phyloP scores from a whole-genome alignment of 768 basidiomycete genomes.

The Pisolithus sp. region DNA sequence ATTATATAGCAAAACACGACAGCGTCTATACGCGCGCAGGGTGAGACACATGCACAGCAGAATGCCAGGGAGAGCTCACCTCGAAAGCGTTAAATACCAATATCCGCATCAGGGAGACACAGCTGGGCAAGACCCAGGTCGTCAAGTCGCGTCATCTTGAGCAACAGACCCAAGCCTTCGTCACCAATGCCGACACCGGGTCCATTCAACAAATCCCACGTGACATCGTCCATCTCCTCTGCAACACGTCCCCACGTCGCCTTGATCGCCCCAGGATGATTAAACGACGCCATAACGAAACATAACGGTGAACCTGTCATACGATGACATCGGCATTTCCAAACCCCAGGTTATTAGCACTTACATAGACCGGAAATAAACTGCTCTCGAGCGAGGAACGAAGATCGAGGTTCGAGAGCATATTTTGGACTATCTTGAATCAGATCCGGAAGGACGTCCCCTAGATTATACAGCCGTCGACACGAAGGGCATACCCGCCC shows the following conservation, averaged over 20 bases:
- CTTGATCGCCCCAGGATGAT: conserved; percentile 56
- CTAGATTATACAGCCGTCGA: conserved; percentile 62
- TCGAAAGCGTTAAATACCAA: conserved; percentile 11
- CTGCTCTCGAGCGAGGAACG: conserved; percentile 52
- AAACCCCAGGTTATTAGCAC: conserved; percentile 17
- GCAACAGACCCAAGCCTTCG: conserved; percentile 51
- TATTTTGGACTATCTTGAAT: conserved; percentile 19
- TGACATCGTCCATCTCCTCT: conserved; percentile 60
- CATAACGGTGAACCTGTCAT: conserved; percentile 64
- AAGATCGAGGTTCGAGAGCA: conserved; percentile 22
- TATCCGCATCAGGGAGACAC: conserved; percentile 26
- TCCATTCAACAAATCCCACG: conserved; percentile 56
- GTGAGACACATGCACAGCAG: too few relatives aligned
- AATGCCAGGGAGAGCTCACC: too few relatives aligned
- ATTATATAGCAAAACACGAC: conserved; percentile 3
- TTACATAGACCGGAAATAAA: conserved; percentile 71
- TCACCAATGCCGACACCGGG: conserved; percentile 30
- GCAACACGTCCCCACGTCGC: conserved; percentile 63
- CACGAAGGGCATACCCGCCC: conserved; percentile 77
- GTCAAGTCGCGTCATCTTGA: conserved; percentile 69
- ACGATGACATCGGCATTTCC: too few relatives aligned
- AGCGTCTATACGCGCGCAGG: too few relatives aligned
- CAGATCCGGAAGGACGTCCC: conserved; percentile 55
- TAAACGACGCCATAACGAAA: conserved; percentile 66
- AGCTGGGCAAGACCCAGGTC: conserved; percentile 71